Conservation (phyloP, 1,284 basidiomycete genomes). For the Ceratobasidium sp. region DNA sequence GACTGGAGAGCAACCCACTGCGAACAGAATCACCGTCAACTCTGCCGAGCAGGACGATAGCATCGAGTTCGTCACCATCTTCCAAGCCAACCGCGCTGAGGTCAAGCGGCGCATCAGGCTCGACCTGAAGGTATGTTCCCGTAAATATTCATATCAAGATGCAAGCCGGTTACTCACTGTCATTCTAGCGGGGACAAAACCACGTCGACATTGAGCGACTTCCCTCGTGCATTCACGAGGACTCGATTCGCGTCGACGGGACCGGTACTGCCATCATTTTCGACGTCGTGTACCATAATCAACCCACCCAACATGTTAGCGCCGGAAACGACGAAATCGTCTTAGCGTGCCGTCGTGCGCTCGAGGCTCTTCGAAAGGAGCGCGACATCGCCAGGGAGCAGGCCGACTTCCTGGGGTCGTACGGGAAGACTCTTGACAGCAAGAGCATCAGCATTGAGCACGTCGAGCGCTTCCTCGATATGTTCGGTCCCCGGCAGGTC, state of each 20-base stretch:
- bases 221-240: slow-evolving; percentile 47
- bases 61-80: slow-evolving; percentile 31
- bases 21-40: slow-evolving; percentile 29
- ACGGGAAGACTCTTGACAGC: slow-evolving; percentile 44
- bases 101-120: slow-evolving; percentile 23
- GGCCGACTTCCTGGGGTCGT: slow-evolving; percentile 42
- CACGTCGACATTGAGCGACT: slow-evolving; percentile 48
- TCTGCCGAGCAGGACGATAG: slow-evolving; percentile 27
- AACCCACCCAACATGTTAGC: not conserved
- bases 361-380: slow-evolving; percentile 38
- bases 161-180: not conserved
- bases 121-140: slow-evolving; percentile 24
- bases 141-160: too few relatives aligned
- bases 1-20: not conserved
- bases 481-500: slow-evolving; percentile 43
- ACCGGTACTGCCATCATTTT: slow-evolving; percentile 48
- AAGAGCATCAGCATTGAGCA: slow-evolving; percentile 43
- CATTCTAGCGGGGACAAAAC: slow-evolving; percentile 47
- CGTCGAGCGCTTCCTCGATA: slow-evolving; percentile 46
- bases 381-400: slow-evolving; percentile 39
- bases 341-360: slow-evolving; percentile 30
- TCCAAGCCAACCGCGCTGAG: slow-evolving; percentile 30
- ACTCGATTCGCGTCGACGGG: slow-evolving; percentile 50
- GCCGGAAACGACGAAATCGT: slow-evolving; percentile 30
- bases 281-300: slow-evolving; percentile 48